Evolutionary conservation across 345 rosid species (phyloP), one percentile per base, ranked within the genome.

Genomic region (Anacardium occidentale): DNA sequence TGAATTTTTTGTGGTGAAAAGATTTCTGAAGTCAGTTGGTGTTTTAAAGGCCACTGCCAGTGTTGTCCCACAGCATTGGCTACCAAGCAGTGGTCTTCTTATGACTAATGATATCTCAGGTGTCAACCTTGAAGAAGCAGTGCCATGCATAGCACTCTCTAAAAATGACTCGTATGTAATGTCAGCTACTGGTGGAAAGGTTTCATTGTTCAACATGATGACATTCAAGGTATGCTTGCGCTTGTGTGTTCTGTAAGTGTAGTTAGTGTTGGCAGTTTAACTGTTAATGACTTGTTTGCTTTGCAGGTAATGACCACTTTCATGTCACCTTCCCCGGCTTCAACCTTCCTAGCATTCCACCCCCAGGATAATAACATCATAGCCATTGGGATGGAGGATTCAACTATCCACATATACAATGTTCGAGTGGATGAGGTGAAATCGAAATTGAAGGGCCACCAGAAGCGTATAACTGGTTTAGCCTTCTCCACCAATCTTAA

Each of bases 131-230:
- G 96, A 91, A 79, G 96, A 88, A 81, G 88, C 90, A 25, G 85
- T 86, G 51, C 97, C 97, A 1, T 91, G 98, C 86, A 91, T 94
- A 62, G 97, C 97, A 24, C 92, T 94, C 62, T 89, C 98, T 25
- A 94, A 94, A 79, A 94, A 91, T 42, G 97, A 94, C 77, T 89
- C 93, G 0, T 94, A 94, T 78, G 95, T 94, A 67, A 85, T 90
- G 92, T 94, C 98, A 10, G 97, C 97, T 44, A 79, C 90, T 68
- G 98, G 98, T 24, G 97, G 98, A 61, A 94, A 89, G 79, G 89
- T 88, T 69, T 91, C 98, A 10, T 76, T 94, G 76, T 94, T 94
- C 72, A 94, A 94, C 83, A 85, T 91, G 98, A 85, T 89, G 94
- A 90, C 90, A 32, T 94, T 90, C 83, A 91, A 89, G 92, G 97